Evolutionary conservation across 805 yeast species (phyloP), one percentile per base, ranked within the genome.

Genomic region (Lachancea quebecensis): DNA sequence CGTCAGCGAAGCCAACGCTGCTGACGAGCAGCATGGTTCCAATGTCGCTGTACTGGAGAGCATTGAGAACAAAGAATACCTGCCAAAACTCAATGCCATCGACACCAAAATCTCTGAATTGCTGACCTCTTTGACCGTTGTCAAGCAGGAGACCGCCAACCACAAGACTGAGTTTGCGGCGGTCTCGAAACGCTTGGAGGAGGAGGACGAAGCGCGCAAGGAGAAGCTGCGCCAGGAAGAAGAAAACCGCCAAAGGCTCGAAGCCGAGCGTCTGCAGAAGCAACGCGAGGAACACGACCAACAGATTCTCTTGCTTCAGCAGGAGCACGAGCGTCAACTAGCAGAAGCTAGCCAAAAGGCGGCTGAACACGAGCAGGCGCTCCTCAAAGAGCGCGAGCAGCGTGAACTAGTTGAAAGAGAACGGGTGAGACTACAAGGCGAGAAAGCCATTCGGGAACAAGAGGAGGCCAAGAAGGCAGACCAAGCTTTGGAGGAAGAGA

Each of bases 71-170:
- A 57, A 56, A 38, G 49, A 54, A 17, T 57, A 59, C 37, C 41
- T 62, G 16, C 55, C 59, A 14, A 45, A 55, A 33, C 35, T 62
- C 18, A 48, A 54, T 35, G 55, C 50, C 12, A 55, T 62, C 18
- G 59, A 59, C 39, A 37, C 50, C 6, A 43, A 56, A 17, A 58
- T 61, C 30, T 47, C 59, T 4, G 38, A 38, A 2, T 46, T 50
- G 33, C 44, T 60, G 25, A 43, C 49, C 30, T 46, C 56, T 25
- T 37, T 62, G 42, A 45, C 65, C 1, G 15, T 55, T 2, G 46
- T 62, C 18, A 60, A 59, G 42, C 64, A 60, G 37, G 65, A 60
- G 39, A 54, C 52, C 17, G 50, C 60, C 10, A 56, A 60, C 38
- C 65, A 61, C 45, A 54, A 53, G 18, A 42, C 56, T 30, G 55